Evolutionary conservation across 2,329 filamentous ascomycete genomes (phyloP).

Genomic region (Pseudocercospora vitis): DNA sequence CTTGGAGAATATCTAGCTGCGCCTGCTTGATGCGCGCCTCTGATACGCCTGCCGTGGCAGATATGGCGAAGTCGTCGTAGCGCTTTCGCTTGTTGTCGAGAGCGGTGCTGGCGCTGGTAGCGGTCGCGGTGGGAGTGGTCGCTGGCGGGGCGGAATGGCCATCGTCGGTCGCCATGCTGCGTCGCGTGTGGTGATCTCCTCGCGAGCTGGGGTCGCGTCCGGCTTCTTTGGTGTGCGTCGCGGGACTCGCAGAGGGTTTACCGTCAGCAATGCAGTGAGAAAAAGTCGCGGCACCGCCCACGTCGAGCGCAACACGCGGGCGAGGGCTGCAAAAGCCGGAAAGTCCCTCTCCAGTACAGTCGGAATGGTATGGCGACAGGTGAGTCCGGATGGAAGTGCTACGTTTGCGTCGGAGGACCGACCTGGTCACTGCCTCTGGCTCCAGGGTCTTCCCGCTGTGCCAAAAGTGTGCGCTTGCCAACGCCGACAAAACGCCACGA

Average conservation of each 20-base stretch:
- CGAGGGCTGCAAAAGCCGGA: neutral
- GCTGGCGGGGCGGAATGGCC: constrained; percentile 13
- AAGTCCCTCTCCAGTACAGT: neutral
- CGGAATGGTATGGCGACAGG: neutral
- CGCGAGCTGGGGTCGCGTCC: constrained; percentile 12
- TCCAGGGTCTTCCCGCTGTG: neutral
- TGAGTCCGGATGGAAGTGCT: neutral
- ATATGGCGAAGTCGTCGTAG: constrained; percentile 37
- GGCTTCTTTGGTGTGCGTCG: constrained; percentile 7
- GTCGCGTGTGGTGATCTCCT: constrained; percentile 16
- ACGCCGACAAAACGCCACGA: neutral
- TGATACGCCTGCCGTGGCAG: constrained; percentile 34
- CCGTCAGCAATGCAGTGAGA: neutral
- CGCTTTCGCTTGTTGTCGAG: constrained; percentile 48
- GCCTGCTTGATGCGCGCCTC: constrained; percentile 31
- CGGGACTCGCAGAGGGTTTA: neutral
- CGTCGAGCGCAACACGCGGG: neutral
- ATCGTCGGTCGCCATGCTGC: constrained; percentile 26
- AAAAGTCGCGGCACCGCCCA: neutral
- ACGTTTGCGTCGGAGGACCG: neutral
- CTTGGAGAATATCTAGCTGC: constrained; percentile 44
- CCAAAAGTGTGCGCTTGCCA: neutral
- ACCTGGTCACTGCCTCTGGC: neutral
- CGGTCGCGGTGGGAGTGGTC: constrained; percentile 10
- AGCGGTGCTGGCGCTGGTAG: constrained; percentile 9